Evolutionary conservation across 2,329 filamentous ascomycete genomes (phyloP).

Genomic region (Helminthosporium solani): DNA sequence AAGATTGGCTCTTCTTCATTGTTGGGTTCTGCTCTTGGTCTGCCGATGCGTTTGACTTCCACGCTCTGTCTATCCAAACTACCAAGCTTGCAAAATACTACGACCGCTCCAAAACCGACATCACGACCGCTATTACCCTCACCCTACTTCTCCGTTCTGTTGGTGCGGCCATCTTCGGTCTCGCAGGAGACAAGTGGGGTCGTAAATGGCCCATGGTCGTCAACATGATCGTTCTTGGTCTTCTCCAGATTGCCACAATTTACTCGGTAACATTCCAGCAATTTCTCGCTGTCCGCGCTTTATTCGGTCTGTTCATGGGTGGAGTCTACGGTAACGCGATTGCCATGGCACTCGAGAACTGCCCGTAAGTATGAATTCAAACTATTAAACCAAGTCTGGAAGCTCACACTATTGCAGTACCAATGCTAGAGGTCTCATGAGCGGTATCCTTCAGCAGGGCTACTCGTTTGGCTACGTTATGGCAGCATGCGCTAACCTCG

Average conservation of each 20-base stretch:
- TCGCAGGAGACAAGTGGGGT: conserved; percentile 76
- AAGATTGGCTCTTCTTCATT: conserved; percentile 73
- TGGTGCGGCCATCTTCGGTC: conserved; percentile 73
- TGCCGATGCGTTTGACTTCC: conserved; percentile 82
- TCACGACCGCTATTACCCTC: conserved; percentile 73
- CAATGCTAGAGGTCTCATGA: conserved; percentile 75
- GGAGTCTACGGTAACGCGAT: conserved; percentile 78
- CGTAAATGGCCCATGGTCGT: conserved; percentile 81
- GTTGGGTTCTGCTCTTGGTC: conserved; percentile 76
- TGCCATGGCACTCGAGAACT: conserved; percentile 75
- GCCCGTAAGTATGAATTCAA: conserved; percentile 51
- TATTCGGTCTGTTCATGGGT: conserved; percentile 80
- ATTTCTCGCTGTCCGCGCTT: conserved; percentile 70
- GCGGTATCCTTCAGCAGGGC: conserved; percentile 78
- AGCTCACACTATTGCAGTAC: conserved; percentile 22
- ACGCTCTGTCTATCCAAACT: conserved; percentile 76
- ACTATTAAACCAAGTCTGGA: conserved; percentile 16
- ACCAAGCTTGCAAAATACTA: conserved; percentile 66
- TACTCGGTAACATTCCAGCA: conserved; percentile 70
- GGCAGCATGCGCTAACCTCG: conserved; percentile 73
- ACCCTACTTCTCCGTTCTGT: conserved; percentile 73
- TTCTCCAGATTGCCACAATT: conserved; percentile 75
- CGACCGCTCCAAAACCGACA: conserved; percentile 62
- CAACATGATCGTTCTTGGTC: conserved; percentile 72
- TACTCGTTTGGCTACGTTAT: conserved; percentile 79